These are phyloP conservation scores for Lodderomyces margitis DNA, from an alignment of 1,139 yeast species.

Conservation along the genomic window DNA sequence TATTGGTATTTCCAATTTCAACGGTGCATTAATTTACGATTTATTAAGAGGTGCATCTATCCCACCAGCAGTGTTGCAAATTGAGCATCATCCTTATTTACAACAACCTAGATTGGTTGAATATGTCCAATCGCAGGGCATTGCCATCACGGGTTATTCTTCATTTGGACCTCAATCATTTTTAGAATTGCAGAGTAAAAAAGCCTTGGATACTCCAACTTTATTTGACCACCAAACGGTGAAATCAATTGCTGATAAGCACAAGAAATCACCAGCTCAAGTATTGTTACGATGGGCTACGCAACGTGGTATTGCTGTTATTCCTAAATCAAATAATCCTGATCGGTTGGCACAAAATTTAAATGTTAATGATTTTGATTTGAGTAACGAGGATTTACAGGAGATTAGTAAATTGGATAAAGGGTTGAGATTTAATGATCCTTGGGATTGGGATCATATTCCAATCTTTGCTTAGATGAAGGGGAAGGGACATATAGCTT, in stretches of 20 bases:
- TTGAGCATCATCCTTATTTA: conserved; percentile 91
- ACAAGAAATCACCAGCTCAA: conserved; percentile 57
- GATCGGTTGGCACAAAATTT: conserved; percentile 61
- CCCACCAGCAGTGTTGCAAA: conserved; percentile 79
- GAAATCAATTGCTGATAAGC: conserved; percentile 50
- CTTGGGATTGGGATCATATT: conserved; percentile 69
- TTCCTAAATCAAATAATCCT: conserved; percentile 70
- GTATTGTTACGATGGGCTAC: conserved; percentile 80
- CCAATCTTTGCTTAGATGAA: conserved; percentile 42
- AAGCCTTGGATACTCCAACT: conserved; percentile 52
- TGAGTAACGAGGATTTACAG: conserved; percentile 53
- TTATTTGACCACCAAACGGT: conserved; percentile 57
- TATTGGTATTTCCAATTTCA: conserved; percentile 83
- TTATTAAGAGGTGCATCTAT: conserved; percentile 68
- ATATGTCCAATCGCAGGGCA: conserved; percentile 57
- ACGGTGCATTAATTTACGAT: conserved; percentile 68
- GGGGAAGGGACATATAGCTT: neutral
- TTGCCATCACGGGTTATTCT: conserved; percentile 81
- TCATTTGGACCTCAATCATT: conserved; percentile 79
- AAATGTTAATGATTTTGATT: conserved; percentile 51
- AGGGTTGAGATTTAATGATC: conserved; percentile 80
- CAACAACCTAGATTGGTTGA: conserved; percentile 70
- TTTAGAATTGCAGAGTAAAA: conserved; percentile 54
- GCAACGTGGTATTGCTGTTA: conserved; percentile 67
- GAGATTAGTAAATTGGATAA: conserved; percentile 58